phyloP scores from a whole-genome alignment of 148 eudicot genomes.

The Tetragonia tetragonoides region DNA sequence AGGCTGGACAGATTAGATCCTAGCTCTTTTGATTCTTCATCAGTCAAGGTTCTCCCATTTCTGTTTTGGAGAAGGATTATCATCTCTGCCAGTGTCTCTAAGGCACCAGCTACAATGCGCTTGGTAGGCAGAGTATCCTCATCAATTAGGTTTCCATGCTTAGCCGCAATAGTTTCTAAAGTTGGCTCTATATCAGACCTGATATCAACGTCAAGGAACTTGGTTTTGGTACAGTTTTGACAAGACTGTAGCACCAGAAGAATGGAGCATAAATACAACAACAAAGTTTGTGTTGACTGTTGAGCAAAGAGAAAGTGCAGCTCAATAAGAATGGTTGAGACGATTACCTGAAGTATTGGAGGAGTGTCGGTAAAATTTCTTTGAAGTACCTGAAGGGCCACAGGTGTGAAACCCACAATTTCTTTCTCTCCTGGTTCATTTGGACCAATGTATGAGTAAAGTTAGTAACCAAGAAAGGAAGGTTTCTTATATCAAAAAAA shows the following conservation, averaged over 20 bases:
- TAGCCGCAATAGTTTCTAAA: slow-evolving; percentile 12
- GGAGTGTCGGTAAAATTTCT: not conserved
- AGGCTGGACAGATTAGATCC: slow-evolving; percentile 11
- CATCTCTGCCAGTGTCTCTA: slow-evolving; percentile 24
- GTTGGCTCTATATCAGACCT: slow-evolving; percentile 17
- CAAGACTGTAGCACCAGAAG: not conserved
- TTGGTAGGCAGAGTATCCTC: slow-evolving; percentile 11
- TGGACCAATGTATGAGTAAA: not conserved
- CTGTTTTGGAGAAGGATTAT: slow-evolving; percentile 10
- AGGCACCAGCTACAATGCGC: slow-evolving; percentile 9
- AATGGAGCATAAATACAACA: not conserved
- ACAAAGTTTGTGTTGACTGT: not conserved
- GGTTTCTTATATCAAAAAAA: too few relatives aligned
- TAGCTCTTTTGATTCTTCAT: slow-evolving; percentile 2
- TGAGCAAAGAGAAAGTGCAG: not conserved
- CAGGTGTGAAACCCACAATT: not conserved
- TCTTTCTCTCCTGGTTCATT: not conserved
- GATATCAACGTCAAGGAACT: slow-evolving; percentile 17
- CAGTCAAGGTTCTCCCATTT: slow-evolving; percentile 14
- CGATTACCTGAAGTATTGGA: not conserved
- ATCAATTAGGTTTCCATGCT: slow-evolving; percentile 17
- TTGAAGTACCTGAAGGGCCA: not conserved
- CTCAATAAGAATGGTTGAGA: not conserved
- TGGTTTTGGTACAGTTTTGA: not conserved
- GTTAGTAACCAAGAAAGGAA: not conserved